Evolutionary conservation across 139 green algal species (phyloP), one percentile per base, ranked within the genome.

Genomic region (Chlorella sorokiniana): DNA sequence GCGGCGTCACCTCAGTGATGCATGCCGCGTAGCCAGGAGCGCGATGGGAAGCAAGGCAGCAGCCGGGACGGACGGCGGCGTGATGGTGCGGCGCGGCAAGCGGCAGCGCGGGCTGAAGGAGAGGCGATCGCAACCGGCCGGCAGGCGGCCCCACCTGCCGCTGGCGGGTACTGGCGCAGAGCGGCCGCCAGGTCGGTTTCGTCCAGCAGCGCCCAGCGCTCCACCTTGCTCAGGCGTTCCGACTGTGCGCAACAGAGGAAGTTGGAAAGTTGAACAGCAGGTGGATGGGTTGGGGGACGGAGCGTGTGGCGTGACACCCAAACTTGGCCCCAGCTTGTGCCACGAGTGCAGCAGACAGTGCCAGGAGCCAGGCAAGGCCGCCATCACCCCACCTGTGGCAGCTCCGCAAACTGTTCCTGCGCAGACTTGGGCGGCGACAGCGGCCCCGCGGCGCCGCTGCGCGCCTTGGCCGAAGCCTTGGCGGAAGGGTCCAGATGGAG

Each of bases 151-250:
- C 11, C 51, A 61, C 65, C 67, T 52, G 33, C 61, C 20, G 52
- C 52, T n/a, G 68, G 37, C 0, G 59, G 69, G 59, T 79, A 78
- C 38, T 76, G 69, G 4, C 23, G 7, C 70, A 84, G 78, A 1
- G 78, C 61, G 22, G 79, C 67, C 23, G 52, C 79, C 68, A 84
- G 68, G 54, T 84, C 79, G 31, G 56, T 69, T 2, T 29, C 29
- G 1, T 63, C 54, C 52, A 84, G 67, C 40, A 75, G 33, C 20
- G 69, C 22, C 79, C 79, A 84, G 48, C 68, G 79, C 79, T 84
- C 68, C 68, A 84, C 79, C 79, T 84, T 84, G n/a, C 40, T 8
- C 11, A 37, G 54, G 54, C 31, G 68, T 41, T 78, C 79, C 2
- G 37, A 38, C 37, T 64, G 79, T 40, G 22, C 0, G 22, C 62